Percentiles rank a stretch among this genome's conserved stretches.
phyloP scores from a whole-genome alignment of 805 yeast genomes.

The Yarrowia porcina region DNA sequence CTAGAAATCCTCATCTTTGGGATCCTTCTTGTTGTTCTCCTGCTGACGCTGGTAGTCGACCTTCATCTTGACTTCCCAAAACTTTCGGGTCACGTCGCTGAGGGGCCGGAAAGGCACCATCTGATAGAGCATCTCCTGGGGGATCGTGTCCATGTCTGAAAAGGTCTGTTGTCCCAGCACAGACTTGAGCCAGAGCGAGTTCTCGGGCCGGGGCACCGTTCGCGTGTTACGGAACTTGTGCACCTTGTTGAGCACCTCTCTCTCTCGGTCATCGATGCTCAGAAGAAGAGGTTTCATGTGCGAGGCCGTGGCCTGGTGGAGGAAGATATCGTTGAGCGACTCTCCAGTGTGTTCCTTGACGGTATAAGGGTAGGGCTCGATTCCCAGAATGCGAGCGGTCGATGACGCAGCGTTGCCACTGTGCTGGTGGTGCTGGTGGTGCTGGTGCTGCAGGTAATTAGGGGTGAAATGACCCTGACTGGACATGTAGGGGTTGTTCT shows the following conservation, averaged over 20 bases:
- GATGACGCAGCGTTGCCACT: neutral
- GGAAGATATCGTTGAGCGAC: constrained; percentile 19
- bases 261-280: constrained; percentile 19
- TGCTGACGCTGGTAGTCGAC: constrained; percentile 10
- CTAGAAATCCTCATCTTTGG: neutral
- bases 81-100: constrained; percentile 14
- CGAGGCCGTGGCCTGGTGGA: constrained; percentile 19
- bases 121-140: constrained; percentile 21
- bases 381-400: constrained; percentile 8
- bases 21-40: neutral
- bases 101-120: constrained; percentile 25
- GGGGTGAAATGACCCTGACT: constrained; percentile 15
- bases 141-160: constrained; percentile 9
- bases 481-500: constrained; percentile 17
- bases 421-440: constrained; percentile 1
- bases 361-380: constrained; percentile 18
- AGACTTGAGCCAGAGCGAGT: constrained; percentile 24
- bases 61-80: constrained; percentile 24
- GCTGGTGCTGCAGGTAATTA: constrained; percentile 8
- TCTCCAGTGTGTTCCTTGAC: constrained; percentile 22
- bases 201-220: neutral
- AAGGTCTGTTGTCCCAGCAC: constrained; percentile 11
- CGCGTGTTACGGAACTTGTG: constrained; percentile 20
- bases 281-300: constrained; percentile 13
- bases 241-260: constrained; percentile 16